Evolutionary conservation across 306 rosid species (phyloP).

Genomic region (Fragaria iinumae): DNA sequence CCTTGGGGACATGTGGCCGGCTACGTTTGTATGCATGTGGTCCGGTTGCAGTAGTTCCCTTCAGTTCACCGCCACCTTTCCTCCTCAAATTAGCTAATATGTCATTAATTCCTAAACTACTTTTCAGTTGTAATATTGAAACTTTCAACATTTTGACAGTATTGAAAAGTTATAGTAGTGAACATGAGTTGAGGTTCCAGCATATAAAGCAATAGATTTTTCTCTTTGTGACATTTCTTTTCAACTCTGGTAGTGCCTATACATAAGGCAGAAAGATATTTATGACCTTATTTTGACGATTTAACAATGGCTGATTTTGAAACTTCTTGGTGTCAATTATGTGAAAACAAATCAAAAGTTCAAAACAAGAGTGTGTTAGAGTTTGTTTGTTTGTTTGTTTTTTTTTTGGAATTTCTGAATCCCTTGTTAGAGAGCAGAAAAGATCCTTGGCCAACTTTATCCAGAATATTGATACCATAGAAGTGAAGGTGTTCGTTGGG

Average conservation of each 20-base stretch:
- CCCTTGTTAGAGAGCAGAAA: no score
- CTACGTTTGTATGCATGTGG: not conserved
- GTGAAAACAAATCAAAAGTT: no score
- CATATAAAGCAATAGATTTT: not conserved
- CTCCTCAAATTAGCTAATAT: not conserved
- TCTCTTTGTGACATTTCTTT: not conserved
- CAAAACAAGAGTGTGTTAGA: not conserved
- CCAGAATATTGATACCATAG: no score
- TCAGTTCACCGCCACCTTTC: not conserved
- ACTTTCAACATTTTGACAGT: not conserved
- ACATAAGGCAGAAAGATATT: not conserved
- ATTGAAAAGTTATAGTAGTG: not conserved
- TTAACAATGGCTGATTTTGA: not conserved
- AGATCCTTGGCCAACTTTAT: no score
- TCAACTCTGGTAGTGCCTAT: not conserved
- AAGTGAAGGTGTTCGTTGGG: no score
- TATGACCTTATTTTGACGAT: not conserved
- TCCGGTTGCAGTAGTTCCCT: not conserved
- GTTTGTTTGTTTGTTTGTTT: no score
- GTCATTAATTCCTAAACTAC: not conserved
- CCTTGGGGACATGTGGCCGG: not conserved
- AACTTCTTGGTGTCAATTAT: not conserved
- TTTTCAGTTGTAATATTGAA: not conserved
- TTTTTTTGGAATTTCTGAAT: no score
- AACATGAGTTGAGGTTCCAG: not conserved